Conservation (phyloP, 768 basidiomycete genomes). For the Cyclocybe cylindracea region DNA sequence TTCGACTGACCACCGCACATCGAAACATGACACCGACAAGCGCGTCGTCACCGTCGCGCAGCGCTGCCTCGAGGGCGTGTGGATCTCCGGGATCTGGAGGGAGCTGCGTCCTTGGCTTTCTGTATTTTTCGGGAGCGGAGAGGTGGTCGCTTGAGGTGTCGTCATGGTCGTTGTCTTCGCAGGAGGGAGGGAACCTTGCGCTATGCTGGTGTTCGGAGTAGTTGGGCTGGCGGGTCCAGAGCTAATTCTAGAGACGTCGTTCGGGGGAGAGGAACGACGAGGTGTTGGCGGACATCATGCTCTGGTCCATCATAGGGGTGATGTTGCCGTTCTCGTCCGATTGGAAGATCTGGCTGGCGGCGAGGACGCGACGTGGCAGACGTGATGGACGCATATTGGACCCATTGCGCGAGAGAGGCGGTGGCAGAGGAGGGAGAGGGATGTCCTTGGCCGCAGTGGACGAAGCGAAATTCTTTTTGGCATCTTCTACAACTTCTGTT, state of each 20-base stretch:
- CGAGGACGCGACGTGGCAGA: slow-evolving; percentile 61
- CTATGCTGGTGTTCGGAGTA: slow-evolving; percentile 5
- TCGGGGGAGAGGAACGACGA: slow-evolving; percentile 29
- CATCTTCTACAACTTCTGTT: slow-evolving; percentile 80
- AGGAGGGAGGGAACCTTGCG: slow-evolving; percentile 5
- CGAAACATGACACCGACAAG: slow-evolving; percentile 54
- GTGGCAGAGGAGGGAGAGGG: slow-evolving; percentile 62
- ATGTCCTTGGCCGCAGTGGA: slow-evolving; percentile 43
- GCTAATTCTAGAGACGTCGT: slow-evolving; percentile 22
- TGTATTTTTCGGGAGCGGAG: slow-evolving; percentile 13
- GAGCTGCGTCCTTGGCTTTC: slow-evolving; percentile 21
- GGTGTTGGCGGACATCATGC: slow-evolving; percentile 32
- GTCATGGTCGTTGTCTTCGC: slow-evolving; percentile 9
- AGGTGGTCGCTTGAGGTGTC: slow-evolving; percentile 11
- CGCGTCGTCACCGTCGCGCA: slow-evolving; percentile 68
- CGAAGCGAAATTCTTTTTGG: slow-evolving; percentile 71
- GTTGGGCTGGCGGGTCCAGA: slow-evolving; percentile 15
- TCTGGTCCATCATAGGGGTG: slow-evolving; percentile 31
- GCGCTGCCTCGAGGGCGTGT: slow-evolving; percentile 46
- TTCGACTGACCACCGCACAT: slow-evolving; percentile 79
- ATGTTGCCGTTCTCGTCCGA: slow-evolving; percentile 43
- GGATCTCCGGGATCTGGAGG: slow-evolving; percentile 33
- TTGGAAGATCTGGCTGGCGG: slow-evolving; percentile 71
- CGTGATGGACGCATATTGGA: slow-evolving; percentile 52
- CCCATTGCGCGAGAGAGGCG: slow-evolving; percentile 54